phyloP scores from a whole-genome alignment of 768 basidiomycete genomes.

The Strobilomyces dryophilus region DNA sequence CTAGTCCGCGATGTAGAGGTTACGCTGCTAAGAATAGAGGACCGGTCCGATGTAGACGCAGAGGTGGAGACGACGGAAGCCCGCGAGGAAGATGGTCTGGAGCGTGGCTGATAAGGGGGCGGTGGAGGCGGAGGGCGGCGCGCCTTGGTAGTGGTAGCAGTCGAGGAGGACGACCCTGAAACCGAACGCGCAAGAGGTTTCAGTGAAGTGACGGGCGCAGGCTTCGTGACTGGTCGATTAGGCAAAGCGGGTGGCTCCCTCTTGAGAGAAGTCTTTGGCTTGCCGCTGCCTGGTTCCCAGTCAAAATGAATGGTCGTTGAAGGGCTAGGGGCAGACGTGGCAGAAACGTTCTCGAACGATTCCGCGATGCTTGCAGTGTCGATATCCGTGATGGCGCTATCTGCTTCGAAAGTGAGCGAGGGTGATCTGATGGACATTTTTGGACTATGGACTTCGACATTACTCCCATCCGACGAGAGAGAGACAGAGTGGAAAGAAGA shows the following conservation, averaged over 20 bases:
- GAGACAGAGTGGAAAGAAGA: conserved; percentile 85
- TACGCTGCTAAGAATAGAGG: conserved; percentile 52
- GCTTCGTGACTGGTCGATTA: conserved; percentile 36
- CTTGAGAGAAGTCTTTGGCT: conserved; percentile 27
- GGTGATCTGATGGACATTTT: conserved; percentile 32
- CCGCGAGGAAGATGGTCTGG: conserved; percentile 33
- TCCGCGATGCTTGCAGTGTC: conserved; percentile 61
- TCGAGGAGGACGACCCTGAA: conserved; percentile 36
- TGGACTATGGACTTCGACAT: conserved; percentile 15
- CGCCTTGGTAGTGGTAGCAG: conserved; percentile 34
- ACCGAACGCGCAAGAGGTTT: conserved; percentile 30
- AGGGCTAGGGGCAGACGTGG: conserved; percentile 51
- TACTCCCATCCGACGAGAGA: conserved; percentile 58
- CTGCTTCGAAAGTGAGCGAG: conserved; percentile 45
- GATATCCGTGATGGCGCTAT: conserved; percentile 34
- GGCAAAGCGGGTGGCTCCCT: conserved; percentile 45
- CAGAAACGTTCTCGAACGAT: conserved; percentile 68
- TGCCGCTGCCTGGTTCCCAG: conserved; percentile 45
- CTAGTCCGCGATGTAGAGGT: conserved; percentile 40
- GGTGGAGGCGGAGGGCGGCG: conserved; percentile 38
- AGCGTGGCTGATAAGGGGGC: conserved; percentile 21
- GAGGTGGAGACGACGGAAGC: conserved; percentile 34
- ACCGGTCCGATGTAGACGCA: conserved; percentile 54
- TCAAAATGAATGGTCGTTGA: conserved; percentile 43
- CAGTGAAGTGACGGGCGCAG: conserved; percentile 18